A percentile compares a stretch with the other conserved stretches of the same genome.
Evolutionary conservation across 2,329 filamentous ascomycete genomes (phyloP).

Genomic region (Fusarium agapanthi): DNA sequence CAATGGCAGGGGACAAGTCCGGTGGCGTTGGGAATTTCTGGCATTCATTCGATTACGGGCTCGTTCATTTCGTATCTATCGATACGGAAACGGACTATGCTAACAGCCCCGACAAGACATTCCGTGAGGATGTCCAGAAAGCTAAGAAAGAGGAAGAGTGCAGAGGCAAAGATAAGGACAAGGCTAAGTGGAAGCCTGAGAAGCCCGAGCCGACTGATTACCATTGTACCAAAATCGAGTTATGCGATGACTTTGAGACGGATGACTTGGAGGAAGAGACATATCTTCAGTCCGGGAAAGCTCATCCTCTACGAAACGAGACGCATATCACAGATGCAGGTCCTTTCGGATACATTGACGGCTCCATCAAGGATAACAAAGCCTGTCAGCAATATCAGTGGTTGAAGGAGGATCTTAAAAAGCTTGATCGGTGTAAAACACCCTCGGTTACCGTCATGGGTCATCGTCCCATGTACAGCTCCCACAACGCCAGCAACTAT

Average conservation of each 20-base stretch:
- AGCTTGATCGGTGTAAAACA: not conserved
- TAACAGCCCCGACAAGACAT: not conserved
- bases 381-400: not conserved
- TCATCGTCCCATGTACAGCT: not conserved
- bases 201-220: accelerated
- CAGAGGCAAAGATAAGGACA: not conserved
- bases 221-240: not conserved
- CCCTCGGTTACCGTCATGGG: slow-evolving; percentile 1
- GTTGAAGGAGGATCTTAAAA: not conserved
- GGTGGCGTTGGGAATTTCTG: not conserved
- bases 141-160: not conserved
- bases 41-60: not conserved
- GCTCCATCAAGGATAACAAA: not conserved
- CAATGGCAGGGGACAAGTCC: not conserved
- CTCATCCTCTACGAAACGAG: not conserved
- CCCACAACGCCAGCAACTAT: not conserved
- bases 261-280: not conserved
- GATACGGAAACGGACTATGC: not conserved
- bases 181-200: not conserved
- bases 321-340: not conserved
- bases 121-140: not conserved
- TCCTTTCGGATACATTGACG: not conserved
- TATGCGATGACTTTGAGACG: not conserved
- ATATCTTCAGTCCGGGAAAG: not conserved
- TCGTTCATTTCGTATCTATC: not conserved